These are phyloP conservation scores for Saccharomyces jurei DNA, from an alignment of 805 yeast species.

Conservation along the genomic window DNA sequence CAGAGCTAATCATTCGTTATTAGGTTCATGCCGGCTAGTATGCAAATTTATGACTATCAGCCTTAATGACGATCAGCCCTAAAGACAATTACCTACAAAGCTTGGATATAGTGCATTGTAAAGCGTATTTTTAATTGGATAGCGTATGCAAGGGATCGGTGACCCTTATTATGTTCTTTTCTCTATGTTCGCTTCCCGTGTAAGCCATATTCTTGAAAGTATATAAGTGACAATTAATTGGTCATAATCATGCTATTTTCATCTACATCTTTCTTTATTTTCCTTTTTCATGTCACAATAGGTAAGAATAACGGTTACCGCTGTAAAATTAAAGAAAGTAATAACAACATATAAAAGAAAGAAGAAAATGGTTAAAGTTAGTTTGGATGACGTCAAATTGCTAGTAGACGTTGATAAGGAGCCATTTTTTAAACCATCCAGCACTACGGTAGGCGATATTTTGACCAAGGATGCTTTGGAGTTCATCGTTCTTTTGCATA, in stretches of 20 bases:
- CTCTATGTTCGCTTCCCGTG: background rate
- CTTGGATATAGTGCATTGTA: background rate
- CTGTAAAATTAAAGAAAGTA: background rate
- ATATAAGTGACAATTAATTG: background rate
- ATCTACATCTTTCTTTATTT: background rate
- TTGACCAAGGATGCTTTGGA: constrained; percentile 44
- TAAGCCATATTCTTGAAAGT: background rate
- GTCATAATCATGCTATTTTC: background rate
- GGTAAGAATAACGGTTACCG: background rate
- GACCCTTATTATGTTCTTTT: background rate
- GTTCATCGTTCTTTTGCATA: constrained; percentile 64
- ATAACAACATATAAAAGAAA: background rate
- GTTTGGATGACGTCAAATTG: constrained; percentile 31
- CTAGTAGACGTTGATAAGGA: constrained; percentile 28
- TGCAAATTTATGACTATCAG: background rate
- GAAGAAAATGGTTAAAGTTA: constrained; percentile 18
- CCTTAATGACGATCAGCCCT: background rate
- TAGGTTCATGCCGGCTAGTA: background rate
- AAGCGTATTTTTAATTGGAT: background rate
- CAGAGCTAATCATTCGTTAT: background rate
- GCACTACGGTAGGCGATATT: constrained; percentile 34
- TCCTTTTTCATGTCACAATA: background rate
- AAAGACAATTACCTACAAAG: background rate
- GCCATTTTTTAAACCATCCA: constrained; percentile 30
- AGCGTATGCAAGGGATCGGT: background rate